A percentile compares a stretch with the other conserved stretches of the same genome.
These are phyloP conservation scores for Phialophora verrucosa DNA, from an alignment of 2,329 filamentous ascomycete genomes.

Conservation along the genomic window DNA sequence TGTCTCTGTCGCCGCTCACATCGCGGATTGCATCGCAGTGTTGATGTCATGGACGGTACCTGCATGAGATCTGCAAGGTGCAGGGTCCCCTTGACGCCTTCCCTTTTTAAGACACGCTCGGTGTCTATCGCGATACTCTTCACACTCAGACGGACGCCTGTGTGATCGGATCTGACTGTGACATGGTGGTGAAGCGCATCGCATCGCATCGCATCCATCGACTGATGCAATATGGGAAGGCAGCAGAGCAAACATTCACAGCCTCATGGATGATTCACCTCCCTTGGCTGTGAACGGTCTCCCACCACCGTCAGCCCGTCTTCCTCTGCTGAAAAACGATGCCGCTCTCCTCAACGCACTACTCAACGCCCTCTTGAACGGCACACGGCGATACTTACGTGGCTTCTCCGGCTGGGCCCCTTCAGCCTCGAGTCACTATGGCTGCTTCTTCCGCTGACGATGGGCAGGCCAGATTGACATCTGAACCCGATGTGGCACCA, in stretches of 20 bases:
- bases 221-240: background rate
- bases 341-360: background rate
- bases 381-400: background rate
- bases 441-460: background rate
- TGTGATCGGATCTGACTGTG: background rate
- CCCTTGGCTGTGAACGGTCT: background rate
- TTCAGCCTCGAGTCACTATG: background rate
- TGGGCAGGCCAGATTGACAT: background rate
- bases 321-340: background rate
- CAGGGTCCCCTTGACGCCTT: background rate
- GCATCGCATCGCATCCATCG: background rate
- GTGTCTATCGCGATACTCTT: background rate
- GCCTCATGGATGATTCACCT: background rate
- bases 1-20: background rate
- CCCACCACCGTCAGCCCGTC: background rate
- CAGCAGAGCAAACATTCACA: background rate
- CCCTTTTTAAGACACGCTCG: background rate
- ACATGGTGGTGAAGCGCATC: background rate
- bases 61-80: slow-evolving; percentile 7
- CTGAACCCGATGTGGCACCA: background rate
- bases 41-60: slow-evolving; percentile 21
- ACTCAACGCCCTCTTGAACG: background rate
- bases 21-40: background rate
- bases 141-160: background rate
- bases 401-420: background rate